A percentile compares a stretch with the other conserved stretches of the same genome.
Evolutionary conservation across 495 filamentous ascomycete genomes (phyloP).

Genomic region (Viridothelium virens): DNA sequence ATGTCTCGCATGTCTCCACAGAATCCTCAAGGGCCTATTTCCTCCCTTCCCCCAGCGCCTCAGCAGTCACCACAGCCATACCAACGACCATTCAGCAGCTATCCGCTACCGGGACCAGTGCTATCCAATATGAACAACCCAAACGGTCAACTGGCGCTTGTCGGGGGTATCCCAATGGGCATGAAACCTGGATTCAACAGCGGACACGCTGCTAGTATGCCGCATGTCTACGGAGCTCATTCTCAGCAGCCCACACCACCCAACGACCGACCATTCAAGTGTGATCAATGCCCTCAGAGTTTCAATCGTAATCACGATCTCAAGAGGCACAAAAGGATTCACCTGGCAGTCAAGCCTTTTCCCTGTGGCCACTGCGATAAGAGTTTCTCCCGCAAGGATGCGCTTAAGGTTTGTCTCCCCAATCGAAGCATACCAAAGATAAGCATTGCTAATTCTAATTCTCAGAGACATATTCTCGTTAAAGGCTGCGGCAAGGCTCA

Average conservation of each 20-base stretch:
- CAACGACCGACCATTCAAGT: constrained; percentile 88
- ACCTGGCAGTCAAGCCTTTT: constrained; percentile 91
- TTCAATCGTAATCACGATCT: constrained; percentile 98
- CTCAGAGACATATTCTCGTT: constrained; percentile 82
- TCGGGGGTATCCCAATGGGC: constrained; percentile 52
- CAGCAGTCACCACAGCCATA: constrained; percentile 47
- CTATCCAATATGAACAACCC: constrained; percentile 73
- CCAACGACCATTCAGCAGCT: constrained; percentile 40
- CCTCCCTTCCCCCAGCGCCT: constrained; percentile 42
- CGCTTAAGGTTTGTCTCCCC: constrained; percentile 68
- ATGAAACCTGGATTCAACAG: constrained; percentile 49
- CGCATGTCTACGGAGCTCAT: constrained; percentile 46
- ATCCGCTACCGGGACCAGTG: constrained; percentile 59
- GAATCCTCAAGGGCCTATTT: constrained; percentile 40
- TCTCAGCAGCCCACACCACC: constrained; percentile 42
- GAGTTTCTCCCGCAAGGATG: constrained; percentile 95
- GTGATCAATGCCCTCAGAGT: constrained; percentile 81
- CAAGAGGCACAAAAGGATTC: constrained; percentile 91
- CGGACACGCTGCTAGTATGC: constrained; percentile 50
- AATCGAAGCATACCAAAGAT: constrained; percentile 14
- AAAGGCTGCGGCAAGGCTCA: constrained; percentile 74
- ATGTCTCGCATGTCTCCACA: constrained; percentile 49
- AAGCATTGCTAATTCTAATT: constrained; percentile 29
- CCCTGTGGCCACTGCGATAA: constrained; percentile 89
- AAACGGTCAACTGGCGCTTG: constrained; percentile 56